phyloP scores from a whole-genome alignment of 192 early-diverging fungal genomes.

The Phlyctochytrium planicorne region DNA sequence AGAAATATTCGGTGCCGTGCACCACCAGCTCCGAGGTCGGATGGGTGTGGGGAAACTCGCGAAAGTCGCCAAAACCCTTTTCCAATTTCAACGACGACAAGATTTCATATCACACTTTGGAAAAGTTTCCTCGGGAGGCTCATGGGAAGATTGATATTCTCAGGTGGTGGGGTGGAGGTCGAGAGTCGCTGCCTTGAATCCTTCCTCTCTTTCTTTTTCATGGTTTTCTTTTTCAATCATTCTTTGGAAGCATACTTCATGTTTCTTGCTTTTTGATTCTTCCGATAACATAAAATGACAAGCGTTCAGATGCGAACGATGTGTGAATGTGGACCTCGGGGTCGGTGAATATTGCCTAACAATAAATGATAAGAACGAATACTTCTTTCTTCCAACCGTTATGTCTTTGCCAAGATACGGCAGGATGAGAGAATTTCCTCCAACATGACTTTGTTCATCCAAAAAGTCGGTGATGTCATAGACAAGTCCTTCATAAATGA shows the following conservation, averaged over 20 bases:
- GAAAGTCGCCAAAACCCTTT: conserved; percentile 4
- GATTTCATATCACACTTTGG: conserved; percentile 36
- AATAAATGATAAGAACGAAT: background rate
- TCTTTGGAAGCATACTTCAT: background rate
- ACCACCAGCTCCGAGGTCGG: conserved; percentile 51
- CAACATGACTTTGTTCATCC: conserved; percentile 12
- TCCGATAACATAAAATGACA: background rate
- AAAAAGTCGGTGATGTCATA: conserved; percentile 20
- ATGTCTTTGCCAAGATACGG: conserved; percentile 21
- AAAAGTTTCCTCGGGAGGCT: conserved; percentile 39
- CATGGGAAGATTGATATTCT: conserved; percentile 37
- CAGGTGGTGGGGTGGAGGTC: conserved; percentile 47
- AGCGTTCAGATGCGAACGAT: background rate
- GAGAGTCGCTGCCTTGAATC: conserved; percentile 39
- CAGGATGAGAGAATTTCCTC: background rate
- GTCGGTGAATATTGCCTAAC: background rate
- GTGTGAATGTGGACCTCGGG: background rate
- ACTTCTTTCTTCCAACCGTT: background rate
- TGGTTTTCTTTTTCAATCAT: background rate
- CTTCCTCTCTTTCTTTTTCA: background rate
- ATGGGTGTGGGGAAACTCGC: conserved; percentile 41
- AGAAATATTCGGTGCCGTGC: conserved; percentile 48
- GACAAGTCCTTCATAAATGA: conserved; percentile 69
- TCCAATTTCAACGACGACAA: conserved; percentile 2
- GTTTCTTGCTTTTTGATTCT: background rate